These are phyloP conservation scores for Ilyonectria destructans DNA, from an alignment of 2,329 filamentous ascomycete species.

Conservation along the genomic window DNA sequence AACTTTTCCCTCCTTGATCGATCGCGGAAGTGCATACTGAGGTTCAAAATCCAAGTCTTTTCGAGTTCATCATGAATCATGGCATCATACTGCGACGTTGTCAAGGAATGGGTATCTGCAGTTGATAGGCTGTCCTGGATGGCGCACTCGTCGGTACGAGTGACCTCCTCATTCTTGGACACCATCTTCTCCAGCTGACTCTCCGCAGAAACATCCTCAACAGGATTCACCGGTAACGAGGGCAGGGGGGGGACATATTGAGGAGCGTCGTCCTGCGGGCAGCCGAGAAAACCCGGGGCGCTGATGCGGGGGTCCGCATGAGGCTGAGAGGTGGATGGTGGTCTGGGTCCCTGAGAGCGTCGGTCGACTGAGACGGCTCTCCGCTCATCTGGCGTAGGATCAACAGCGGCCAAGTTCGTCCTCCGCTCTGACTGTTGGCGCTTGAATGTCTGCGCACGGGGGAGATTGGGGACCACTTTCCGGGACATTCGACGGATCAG, in stretches of 20 bases:
- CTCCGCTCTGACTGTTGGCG: conserved; percentile 87
- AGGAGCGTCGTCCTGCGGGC: conserved; percentile 40
- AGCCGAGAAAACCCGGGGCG: conserved; percentile 63
- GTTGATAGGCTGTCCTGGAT: conserved; percentile 53
- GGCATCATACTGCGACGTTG: conserved; percentile 71
- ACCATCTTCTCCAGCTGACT: conserved; percentile 18
- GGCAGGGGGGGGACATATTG: conserved; percentile 31
- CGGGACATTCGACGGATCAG: conserved; percentile 63
- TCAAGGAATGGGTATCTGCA: conserved; percentile 65
- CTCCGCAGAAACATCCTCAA: conserved; percentile 34
- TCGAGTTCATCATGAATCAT: conserved; percentile 87
- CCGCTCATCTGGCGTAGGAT: conserved; percentile 76
- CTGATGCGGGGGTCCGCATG: conserved; percentile 61
- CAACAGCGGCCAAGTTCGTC: conserved; percentile 78
- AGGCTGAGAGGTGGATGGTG: conserved; percentile 42
- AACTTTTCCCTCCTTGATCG: conserved; percentile 96
- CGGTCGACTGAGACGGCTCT: conserved; percentile 80
- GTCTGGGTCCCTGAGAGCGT: conserved; percentile 57
- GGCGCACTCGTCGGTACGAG: conserved; percentile 41
- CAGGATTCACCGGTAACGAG: conserved; percentile 36
- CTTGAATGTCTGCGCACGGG: conserved; percentile 84
- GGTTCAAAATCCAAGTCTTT: conserved; percentile 92
- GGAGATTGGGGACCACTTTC: conserved; percentile 84
- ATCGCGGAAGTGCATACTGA: conserved; percentile 98
- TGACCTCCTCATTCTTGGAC: conserved; percentile 42